Base-by-base conservation (phyloP, 2,329 filamentous ascomycete species). In the Colletotrichum filicis region DNA sequence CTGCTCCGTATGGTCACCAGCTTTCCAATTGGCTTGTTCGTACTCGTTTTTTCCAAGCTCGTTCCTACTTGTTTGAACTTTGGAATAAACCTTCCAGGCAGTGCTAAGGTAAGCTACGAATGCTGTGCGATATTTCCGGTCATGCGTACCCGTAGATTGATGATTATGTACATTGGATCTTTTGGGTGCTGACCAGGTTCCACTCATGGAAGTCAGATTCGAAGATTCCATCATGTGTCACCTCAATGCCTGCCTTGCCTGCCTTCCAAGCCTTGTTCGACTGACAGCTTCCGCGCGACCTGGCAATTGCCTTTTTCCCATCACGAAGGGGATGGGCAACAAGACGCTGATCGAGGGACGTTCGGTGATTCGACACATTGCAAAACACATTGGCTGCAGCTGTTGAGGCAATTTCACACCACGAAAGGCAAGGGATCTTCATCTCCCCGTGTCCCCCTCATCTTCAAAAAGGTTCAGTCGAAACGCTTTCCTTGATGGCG, bases 131-230 rank as follows among this genome's bases (percentile, higher is more conserved):
- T 32, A 26, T 32, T 37, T 49, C 19, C 42, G 42, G 55, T 42
- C 37, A 42, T 19, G 14, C 14, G 37, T 42, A 16, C 6, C 37
- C 5, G 37, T 42, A 42, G 14, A 3, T 32, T 19, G 30, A 53
- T 22, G 52, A 37, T 57, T 61, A 35, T 12, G 32, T 35, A 49
- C 6, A 5, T 11, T n/a, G 46, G 55, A 56, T 60, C 30, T 32
- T 69, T 69, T 58, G 35, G 66, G 70, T 73, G 70, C 70, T 69
- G 66, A 69, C 70, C 22, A 42, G 53, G 8, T 9, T 26, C 70
- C 66, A 69, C 58, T n/a, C 66, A 16, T 60, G 59, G 70, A 73
- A 73, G 70, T 35, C 66, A 16, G 35, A 19, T 53, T 52, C 8
- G 70, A 73, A 69, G 32, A 35, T 69, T 73, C 66, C 66, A 56